Conservation (phyloP, 1,139 yeast species). For the Blastobotrys persicus region DNA sequence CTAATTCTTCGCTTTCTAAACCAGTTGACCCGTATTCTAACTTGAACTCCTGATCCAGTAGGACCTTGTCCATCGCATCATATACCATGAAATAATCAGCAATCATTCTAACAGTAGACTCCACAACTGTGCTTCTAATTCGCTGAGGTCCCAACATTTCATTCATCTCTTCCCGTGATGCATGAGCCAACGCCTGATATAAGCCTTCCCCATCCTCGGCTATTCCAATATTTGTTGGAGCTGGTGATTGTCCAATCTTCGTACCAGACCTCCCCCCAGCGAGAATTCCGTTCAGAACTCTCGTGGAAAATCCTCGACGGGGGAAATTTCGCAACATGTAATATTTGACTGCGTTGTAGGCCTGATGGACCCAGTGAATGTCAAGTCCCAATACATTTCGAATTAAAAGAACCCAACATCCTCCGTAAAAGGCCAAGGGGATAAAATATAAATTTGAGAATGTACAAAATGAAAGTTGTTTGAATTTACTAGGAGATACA, state of each 20-base stretch:
- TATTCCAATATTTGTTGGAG: background rate
- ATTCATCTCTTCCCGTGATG: slow-evolving; percentile 19
- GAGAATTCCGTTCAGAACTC: background rate
- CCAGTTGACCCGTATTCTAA: slow-evolving; percentile 12
- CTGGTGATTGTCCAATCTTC: background rate
- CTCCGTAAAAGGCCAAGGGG: no score
- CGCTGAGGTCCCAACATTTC: slow-evolving; percentile 26
- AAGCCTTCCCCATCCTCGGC: background rate
- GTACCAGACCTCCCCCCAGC: background rate
- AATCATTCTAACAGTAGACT: slow-evolving; percentile 32
- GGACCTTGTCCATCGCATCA: slow-evolving; percentile 28
- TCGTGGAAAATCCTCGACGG: background rate
- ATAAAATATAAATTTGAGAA: no score
- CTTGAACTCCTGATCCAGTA: slow-evolving; percentile 24
- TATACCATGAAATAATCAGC: slow-evolving; percentile 31
- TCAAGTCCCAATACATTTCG: background rate
- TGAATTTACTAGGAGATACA: no score
- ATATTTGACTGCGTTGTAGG: no score
- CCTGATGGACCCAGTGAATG: background rate
- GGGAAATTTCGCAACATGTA: background rate
- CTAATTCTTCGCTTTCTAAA: background rate
- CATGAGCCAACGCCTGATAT: slow-evolving; percentile 5
- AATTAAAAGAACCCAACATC: no score
- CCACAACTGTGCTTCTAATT: slow-evolving; percentile 26
- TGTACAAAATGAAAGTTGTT: no score